Evolutionary conservation across 352 stramenopile species (phyloP).

Genomic region (Pythium graminicola): DNA sequence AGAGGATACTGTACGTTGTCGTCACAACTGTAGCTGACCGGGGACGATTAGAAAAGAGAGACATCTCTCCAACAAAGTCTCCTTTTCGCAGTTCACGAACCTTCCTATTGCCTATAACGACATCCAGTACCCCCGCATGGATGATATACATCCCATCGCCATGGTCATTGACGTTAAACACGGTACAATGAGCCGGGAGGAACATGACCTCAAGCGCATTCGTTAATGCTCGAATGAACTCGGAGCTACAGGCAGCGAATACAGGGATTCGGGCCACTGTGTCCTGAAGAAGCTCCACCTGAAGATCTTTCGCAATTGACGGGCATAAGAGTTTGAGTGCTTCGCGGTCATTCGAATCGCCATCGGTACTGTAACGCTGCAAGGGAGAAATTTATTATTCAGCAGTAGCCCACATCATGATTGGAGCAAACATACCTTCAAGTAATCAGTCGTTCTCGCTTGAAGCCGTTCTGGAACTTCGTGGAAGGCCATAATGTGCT

Average conservation of each 20-base stretch:
- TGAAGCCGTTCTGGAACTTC: constrained; percentile 45
- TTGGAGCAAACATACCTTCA: too few species aligned
- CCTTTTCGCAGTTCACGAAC: constrained; percentile 30
- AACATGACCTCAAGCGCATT: constrained; percentile 39
- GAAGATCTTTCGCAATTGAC: constrained; percentile 47
- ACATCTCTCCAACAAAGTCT: constrained; percentile 38
- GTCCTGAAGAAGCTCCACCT: constrained; percentile 37
- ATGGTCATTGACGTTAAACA: constrained; percentile 33
- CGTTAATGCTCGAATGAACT: constrained; percentile 39
- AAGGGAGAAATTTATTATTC: too few species aligned
- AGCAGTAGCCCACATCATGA: too few species aligned
- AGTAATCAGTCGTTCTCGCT: constrained; percentile 43
- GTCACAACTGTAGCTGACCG: constrained; percentile 61
- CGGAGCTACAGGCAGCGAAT: constrained; percentile 33
- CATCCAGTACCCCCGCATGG: constrained; percentile 30
- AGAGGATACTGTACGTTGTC: constrained; percentile 61
- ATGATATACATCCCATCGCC: constrained; percentile 55
- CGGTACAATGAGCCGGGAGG: constrained; percentile 31
- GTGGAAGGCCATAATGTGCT: constrained; percentile 62
- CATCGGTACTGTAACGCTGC: constrained; percentile 39
- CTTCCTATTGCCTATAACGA: constrained; percentile 31
- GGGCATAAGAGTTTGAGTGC: constrained; percentile 37
- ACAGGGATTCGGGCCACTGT: constrained; percentile 35
- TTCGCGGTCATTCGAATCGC: constrained; percentile 39
- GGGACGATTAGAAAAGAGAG: constrained; percentile 52